Base-by-base conservation (phyloP, 257 asterid species). In the Lantana camara region DNA sequence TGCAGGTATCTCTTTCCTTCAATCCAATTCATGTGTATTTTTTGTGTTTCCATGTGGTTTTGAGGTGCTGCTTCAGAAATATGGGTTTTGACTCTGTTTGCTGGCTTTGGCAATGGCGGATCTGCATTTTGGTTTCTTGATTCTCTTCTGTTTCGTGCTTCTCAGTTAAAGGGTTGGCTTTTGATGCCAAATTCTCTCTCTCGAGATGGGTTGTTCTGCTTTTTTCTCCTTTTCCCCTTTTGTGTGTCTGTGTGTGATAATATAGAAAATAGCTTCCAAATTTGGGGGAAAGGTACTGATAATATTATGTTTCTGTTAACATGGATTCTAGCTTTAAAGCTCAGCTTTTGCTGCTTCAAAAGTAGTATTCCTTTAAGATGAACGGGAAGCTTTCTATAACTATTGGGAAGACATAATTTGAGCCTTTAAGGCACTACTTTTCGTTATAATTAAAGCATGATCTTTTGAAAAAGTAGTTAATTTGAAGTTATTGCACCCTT, bases 1-100 rank as follows among this genome's bases (percentile, higher is more conserved):
- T 79, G 85, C 87, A 82, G 97, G 97, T 88, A 13, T 15, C 9
- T 3, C 40, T 16, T 46, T 17, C 47, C 57, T 70, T 67, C 34
- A 35, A 52, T 27, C 44, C 45, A 13, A 20, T 7, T 49, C 49
- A n/a, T n/a, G n/a, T 27, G 17, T 52, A 17, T 15, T 10, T 29
- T 42, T 14, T 50, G 1, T 9, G 38, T 34, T 17, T 52, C 19
- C 22, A 13, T 8, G 58, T 6, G 57, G 23, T 60, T 24, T 34
- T 23, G 56, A 15, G 38, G 38, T 30, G 45, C 64, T 73, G 47
- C 42, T 40, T 55, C 21, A 42, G 53, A 35, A 5, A 2, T 35
- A 35, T 38, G 47, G 20, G 44, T 55, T 57, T 38, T 67, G 23
- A 16, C 5, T 57, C 40, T 8, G 40, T 32, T 16, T 15, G 7